Base-by-base conservation (phyloP, 805 yeast genomes). In the Spathaspora hagerdaliae region DNA sequence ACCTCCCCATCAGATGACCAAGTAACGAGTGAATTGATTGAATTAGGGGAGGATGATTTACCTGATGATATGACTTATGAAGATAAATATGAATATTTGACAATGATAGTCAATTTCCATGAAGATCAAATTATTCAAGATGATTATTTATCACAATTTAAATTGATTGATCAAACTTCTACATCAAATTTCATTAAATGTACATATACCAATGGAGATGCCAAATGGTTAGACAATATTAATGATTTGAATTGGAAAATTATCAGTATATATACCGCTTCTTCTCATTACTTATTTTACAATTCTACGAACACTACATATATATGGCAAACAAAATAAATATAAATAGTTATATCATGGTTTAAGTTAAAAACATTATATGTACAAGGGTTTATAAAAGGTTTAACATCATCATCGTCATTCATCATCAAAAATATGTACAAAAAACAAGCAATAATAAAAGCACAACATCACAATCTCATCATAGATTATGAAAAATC, bases 401-500 rank as follows among this genome's bases (percentile, higher is more conserved):
- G 24, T 19, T 19, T 19, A 5, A 19, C 24, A 19, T 19, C 24
- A 19, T 19, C 24, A 3, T 19, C 24, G 5, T 19, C 24, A 19
- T 19, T 19, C 24, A 19, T 19, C 24, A 19, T 19, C 9, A 29
- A 11, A 29, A 35, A 29, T 39, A 39, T 27, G 31, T 31, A 31
- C 41, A 39, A 26, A 33, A 8, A 14, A 5, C 12, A 39, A 39
- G 24, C 32, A 37, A 11, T 13, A 37, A 13, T 9, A 27, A n/a
- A 19, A 19, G 24, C 24, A 19, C 24, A 19, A 13, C 10, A n/a
- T 13, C 8, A 33, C 3, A 33, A 33, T 13, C 4, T 33, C 36
- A 32, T 12, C 35, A 33, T 11, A 33, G 7, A 36, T 39, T 37
- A 42, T 9, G 40, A 34, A 38, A 45, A 46, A 42, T 48, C 46